Evolutionary conservation across 495 filamentous ascomycete genomes (phyloP), one percentile per base, ranked within the genome.

Genomic region (Hypoxylon crocopeplum): DNA sequence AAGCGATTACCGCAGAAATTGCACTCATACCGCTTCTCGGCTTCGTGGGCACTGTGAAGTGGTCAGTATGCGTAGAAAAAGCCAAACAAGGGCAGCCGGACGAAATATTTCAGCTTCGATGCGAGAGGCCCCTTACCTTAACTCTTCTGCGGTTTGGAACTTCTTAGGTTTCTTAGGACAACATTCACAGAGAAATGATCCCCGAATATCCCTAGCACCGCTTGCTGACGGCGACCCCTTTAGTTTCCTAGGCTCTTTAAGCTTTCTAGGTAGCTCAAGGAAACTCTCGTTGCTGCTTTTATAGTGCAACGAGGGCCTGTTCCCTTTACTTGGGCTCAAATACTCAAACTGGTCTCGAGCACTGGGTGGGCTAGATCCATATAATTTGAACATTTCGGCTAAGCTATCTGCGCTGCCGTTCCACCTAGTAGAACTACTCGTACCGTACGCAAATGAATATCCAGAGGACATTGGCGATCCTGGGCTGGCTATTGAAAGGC

Each of bases 151-250:
- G 5, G 77, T 90, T 38, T 90, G 83, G 58, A 94, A 96, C 48
- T 88, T 89, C 64, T 90, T 91, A 1, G 91, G 91, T 59, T 90
- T 90, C 72, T 93, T 90, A 0, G 89, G 90, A 74, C 91, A 96
- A 67, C 91, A 96, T 58, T 90, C 86, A 69, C 91, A 96, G 16
- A 92, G 85, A 57, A 70, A 65, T 3, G 15, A 19, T 1, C 48
- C 54, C 2, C 13, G 30, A 7, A 38, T 30, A 12, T n/a, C 29
- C 8, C 34, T 34, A 17, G 48, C 20, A 16, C 27, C 30, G 2
- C 21, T 64, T 34, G 41, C 12, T 13, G 60, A 41, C 0, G 47
- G 36, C 16, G 48, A 54, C 17, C 50, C 56, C 5, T 54, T 64
- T 33, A 58, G 8, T 3, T 48, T 62, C 32, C 64, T 59, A 0